Evolutionary conservation across 140 eudicot genomes (phyloP).

Genomic region (Anethum foeniculum): DNA sequence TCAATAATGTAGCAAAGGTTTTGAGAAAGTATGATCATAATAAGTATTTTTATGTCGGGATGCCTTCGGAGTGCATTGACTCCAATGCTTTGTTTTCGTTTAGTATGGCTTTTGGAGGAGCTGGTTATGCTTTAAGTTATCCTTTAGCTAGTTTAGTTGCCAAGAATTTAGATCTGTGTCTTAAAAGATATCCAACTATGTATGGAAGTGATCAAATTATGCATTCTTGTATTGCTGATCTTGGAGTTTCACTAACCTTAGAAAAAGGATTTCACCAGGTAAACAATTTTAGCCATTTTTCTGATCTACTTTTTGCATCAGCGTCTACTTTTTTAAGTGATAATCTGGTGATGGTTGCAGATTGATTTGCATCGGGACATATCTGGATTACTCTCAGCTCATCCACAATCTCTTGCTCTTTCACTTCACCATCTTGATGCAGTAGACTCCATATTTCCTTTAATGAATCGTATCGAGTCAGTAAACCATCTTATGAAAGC

Average conservation of each 20-base stretch:
- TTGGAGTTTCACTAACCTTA: constrained; percentile 65
- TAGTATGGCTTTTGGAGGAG: constrained; percentile 77
- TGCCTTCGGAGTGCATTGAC: constrained; percentile 46
- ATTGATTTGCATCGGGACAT: constrained; percentile 53
- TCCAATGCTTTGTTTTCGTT: constrained; percentile 34
- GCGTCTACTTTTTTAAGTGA: neutral
- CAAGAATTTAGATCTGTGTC: constrained; percentile 50
- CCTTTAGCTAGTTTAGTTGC: constrained; percentile 57
- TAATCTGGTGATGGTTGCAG: constrained; percentile 18
- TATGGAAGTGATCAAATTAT: constrained; percentile 50
- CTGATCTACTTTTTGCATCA: neutral
- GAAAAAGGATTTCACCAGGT: constrained; percentile 83
- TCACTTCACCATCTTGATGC: constrained; percentile 72
- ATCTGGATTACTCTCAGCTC: constrained; percentile 54
- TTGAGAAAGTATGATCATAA: constrained; percentile 50
- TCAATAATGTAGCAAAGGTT: constrained; percentile 52
- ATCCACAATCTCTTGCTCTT: constrained; percentile 49
- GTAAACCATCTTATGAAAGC: constrained; percentile 53
- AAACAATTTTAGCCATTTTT: neutral
- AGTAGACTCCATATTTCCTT: constrained; percentile 58
- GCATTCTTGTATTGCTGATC: constrained; percentile 67
- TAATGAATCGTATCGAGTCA: constrained; percentile 42
- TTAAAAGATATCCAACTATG: constrained; percentile 35
- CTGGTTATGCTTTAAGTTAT: constrained; percentile 66
- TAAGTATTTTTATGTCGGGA: constrained; percentile 49